phyloP scores from a whole-genome alignment of 768 basidiomycete genomes.

The Mycena kentingensis region DNA sequence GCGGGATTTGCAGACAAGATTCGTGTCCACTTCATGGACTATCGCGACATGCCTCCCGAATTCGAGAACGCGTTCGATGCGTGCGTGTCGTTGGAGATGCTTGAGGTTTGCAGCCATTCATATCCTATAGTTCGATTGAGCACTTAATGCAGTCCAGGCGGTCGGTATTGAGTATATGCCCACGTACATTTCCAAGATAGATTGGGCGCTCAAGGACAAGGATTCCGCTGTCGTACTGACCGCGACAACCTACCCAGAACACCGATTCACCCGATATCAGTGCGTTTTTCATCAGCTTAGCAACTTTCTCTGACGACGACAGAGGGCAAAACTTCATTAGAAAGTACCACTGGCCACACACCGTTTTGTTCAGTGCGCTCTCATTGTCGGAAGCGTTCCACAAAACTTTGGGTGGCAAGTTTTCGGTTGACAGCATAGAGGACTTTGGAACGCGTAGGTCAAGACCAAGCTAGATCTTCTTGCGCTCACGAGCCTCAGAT shows the following conservation, averaged over 20 bases:
- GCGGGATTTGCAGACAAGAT: conserved; percentile 42
- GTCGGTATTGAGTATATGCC: conserved; percentile 43
- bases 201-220: conserved; percentile 45
- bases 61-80: conserved; percentile 48
- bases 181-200: conserved; percentile 47
- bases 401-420: conserved; percentile 48
- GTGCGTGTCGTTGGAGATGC: conserved; percentile 52
- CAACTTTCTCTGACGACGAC: not conserved
- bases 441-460: conserved; percentile 53
- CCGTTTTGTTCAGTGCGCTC: conserved; percentile 59
- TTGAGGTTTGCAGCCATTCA: conserved; percentile 36
- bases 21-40: conserved; percentile 49
- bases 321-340: conserved; percentile 56
- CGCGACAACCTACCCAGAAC: conserved; percentile 47
- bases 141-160: conserved; percentile 19
- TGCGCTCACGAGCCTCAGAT: conserved; percentile 29
- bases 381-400: conserved; percentile 51
- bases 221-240: conserved; percentile 42
- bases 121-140: not conserved
- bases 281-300: conserved; percentile 25
- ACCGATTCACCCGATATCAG: conserved; percentile 48
- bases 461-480: conserved; percentile 2
- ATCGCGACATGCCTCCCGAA: conserved; percentile 41
- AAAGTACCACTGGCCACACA: conserved; percentile 58
- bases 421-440: conserved; percentile 60